Conservation (phyloP, 2,329 filamentous ascomycete species). For the Penicillium sp. region DNA sequence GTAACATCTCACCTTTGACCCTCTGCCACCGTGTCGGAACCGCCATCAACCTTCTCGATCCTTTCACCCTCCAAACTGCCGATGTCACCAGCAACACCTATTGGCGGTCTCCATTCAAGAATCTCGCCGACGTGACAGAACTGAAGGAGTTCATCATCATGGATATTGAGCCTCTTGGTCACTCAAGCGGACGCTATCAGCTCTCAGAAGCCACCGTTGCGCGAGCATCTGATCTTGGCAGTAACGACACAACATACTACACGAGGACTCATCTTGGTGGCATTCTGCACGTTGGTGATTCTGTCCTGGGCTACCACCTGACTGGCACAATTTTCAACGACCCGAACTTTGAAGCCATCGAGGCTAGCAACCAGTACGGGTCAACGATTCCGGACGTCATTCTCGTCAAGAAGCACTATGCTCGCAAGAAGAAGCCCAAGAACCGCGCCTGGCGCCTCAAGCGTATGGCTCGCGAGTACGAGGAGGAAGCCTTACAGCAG, state of each 20-base stretch:
- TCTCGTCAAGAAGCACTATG: constrained; percentile 95
- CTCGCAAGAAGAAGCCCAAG: constrained; percentile 74
- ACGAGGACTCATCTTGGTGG: constrained; percentile 83
- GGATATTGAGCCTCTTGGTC: constrained; percentile 78
- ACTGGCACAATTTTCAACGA: constrained; percentile 92
- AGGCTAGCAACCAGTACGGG: constrained; percentile 67
- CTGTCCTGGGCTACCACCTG: constrained; percentile 88
- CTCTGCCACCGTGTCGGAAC: constrained; percentile 87
- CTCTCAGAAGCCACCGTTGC: constrained; percentile 85
- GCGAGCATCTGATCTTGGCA: constrained; percentile 75
- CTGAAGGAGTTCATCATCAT: constrained; percentile 90
- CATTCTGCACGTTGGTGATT: constrained; percentile 81
- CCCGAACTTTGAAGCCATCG: constrained; percentile 72
- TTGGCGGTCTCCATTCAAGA: constrained; percentile 82
- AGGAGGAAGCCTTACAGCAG: constrained; percentile 48
- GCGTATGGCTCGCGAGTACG: constrained; percentile 86
- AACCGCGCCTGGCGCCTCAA: constrained; percentile 88
- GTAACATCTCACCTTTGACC: constrained; percentile 81
- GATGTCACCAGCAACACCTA: constrained; percentile 78
- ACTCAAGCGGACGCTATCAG: constrained; percentile 71
- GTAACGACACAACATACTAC: constrained; percentile 83
- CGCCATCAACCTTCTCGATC: constrained; percentile 81
- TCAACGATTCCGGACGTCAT: constrained; percentile 84
- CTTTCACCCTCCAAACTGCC: constrained; percentile 81
- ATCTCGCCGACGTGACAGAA: constrained; percentile 75